Conservation (phyloP, 768 basidiomycete species). For the Mycena olivaceomarginata region DNA sequence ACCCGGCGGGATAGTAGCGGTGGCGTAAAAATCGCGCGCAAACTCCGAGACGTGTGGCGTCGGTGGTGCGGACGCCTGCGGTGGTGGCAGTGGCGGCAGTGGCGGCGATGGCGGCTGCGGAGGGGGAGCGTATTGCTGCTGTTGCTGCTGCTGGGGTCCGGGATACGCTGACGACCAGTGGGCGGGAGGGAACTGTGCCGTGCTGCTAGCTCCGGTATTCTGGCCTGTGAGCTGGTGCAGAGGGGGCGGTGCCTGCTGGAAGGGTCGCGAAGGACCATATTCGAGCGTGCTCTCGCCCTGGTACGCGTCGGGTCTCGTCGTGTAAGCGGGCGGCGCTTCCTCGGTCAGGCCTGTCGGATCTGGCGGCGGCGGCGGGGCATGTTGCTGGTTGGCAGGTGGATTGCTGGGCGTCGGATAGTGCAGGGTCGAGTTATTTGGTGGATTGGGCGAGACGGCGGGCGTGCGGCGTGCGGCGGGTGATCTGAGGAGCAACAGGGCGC, state of each 20-base stretch:
- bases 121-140: constrained; percentile 26
- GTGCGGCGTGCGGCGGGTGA: constrained; percentile 44
- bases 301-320: constrained; percentile 69
- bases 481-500: too few relatives aligned
- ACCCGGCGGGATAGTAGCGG: constrained; percentile 50
- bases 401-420: background rate
- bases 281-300: constrained; percentile 80
- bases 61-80: constrained; percentile 55
- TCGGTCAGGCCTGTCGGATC: constrained; percentile 58
- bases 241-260: constrained; percentile 58
- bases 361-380: background rate
- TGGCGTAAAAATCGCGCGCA: constrained; percentile 78
- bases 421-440: constrained; percentile 9
- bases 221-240: constrained; percentile 40
- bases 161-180: constrained; percentile 45
- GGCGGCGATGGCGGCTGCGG: constrained; percentile 51
- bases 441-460: constrained; percentile 39
- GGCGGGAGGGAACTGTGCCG: background rate
- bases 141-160: constrained; percentile 38
- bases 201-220: constrained; percentile 21
- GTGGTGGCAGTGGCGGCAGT: constrained; percentile 43
- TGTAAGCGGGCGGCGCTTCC: constrained; percentile 84
- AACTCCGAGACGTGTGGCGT: constrained; percentile 67
- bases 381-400: background rate
- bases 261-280: constrained; percentile 79